Percentiles rank a stretch among this genome's conserved stretches.
Conservation (phyloP, 1,139 yeast species). For the Saccharomyces hybrid region DNA sequence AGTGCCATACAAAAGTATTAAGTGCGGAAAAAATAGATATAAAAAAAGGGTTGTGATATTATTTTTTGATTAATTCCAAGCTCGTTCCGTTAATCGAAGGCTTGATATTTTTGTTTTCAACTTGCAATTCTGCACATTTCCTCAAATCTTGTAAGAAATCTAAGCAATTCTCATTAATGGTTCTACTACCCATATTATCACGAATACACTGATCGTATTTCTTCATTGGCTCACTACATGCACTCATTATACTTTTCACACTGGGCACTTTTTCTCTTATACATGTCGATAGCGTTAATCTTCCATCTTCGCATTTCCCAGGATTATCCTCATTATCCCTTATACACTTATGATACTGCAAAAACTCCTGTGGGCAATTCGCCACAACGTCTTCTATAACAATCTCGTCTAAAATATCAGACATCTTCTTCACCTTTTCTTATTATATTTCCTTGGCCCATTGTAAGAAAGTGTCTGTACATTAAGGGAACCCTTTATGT, state of each 20-base stretch:
- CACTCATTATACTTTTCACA: conserved; percentile 27
- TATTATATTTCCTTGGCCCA: neutral
- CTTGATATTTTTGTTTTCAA: conserved; percentile 13
- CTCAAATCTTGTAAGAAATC: conserved; percentile 15
- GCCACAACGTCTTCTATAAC: conserved; percentile 29
- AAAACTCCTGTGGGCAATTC: conserved; percentile 32
- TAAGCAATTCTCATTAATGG: conserved; percentile 22
- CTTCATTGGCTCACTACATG: conserved; percentile 26
- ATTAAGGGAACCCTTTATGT: neutral
- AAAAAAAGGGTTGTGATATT: neutral
- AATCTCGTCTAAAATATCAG: conserved; percentile 19
- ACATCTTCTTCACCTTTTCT: conserved; percentile 8
- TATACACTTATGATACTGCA: conserved; percentile 32
- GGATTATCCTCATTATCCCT: conserved; percentile 30
- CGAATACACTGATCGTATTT: conserved; percentile 29
- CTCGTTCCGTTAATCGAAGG: conserved; percentile 13
- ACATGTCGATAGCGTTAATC: conserved; percentile 27
- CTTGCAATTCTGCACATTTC: conserved; percentile 17
- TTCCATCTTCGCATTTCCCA: conserved; percentile 24
- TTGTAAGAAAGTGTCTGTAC: neutral
- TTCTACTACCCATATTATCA: conserved; percentile 17
- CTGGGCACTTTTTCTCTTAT: conserved; percentile 30
- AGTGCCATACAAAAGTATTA: neutral
- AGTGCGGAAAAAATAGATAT: neutral
- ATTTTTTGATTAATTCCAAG: neutral